Conservation (phyloP, 495 filamentous ascomycete genomes). For the Penicillium dipodomyicola region DNA sequence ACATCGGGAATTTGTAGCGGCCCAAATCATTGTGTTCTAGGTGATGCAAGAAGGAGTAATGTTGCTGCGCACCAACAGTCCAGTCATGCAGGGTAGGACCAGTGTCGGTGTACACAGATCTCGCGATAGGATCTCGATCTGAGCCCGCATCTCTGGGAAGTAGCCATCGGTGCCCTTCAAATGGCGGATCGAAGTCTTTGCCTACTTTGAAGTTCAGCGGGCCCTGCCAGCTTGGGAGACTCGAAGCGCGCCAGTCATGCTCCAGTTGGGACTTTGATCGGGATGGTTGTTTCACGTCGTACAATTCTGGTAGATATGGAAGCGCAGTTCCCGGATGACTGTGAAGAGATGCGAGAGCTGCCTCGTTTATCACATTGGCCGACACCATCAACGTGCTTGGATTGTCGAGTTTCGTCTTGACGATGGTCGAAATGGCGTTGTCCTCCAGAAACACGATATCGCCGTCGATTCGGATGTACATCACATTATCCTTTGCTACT, state of each 20-base stretch:
- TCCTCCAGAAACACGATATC: slow-evolving; percentile 56
- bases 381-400: slow-evolving; percentile 49
- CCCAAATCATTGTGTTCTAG: slow-evolving; percentile 44
- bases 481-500: slow-evolving; percentile 25
- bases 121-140: slow-evolving; percentile 31
- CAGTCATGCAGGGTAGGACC: slow-evolving; percentile 43
- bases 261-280: slow-evolving; percentile 14
- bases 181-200: slow-evolving; percentile 28
- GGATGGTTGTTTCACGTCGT: slow-evolving; percentile 19
- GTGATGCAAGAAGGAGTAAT: slow-evolving; percentile 54
- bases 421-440: slow-evolving; percentile 50
- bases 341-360: slow-evolving; percentile 34
- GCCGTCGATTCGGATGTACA: slow-evolving; percentile 58
- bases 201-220: slow-evolving; percentile 26
- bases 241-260: slow-evolving; percentile 33
- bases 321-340: slow-evolving; percentile 35
- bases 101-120: slow-evolving; percentile 30
- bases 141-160: slow-evolving; percentile 22
- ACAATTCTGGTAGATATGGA: slow-evolving; percentile 40
- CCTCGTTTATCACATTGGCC: slow-evolving; percentile 53
- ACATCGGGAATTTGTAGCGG: slow-evolving; percentile 53
- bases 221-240: slow-evolving; percentile 32
- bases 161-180: slow-evolving; percentile 35
- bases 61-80: slow-evolving; percentile 53
- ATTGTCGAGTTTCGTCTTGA: slow-evolving; percentile 51